Evolutionary conservation across 495 filamentous ascomycete genomes (phyloP).

Genomic region (Penicillium atrosanguineum): DNA sequence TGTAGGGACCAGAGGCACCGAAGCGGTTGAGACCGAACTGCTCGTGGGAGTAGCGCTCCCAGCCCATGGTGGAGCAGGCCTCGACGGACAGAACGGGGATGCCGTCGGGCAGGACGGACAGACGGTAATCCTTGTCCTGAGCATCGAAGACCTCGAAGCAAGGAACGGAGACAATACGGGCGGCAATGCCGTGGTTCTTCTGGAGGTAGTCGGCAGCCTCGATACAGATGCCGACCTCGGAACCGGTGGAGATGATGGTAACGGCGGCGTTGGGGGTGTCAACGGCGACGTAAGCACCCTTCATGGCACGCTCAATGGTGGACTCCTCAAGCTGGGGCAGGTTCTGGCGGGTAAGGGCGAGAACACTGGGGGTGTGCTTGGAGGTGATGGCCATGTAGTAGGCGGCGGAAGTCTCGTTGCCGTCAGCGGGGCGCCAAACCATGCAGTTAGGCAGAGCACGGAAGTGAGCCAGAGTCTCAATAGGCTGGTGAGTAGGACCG

Average conservation of each 20-base stretch:
- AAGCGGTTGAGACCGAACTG: slow-evolving; percentile 99
- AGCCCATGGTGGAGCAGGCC: slow-evolving; percentile 89
- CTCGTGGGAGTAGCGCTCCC: slow-evolving; percentile 98
- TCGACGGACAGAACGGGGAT: slow-evolving; percentile 93
- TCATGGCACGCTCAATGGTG: slow-evolving; percentile 78
- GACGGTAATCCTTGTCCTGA: slow-evolving; percentile 89
- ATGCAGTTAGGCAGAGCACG: slow-evolving; percentile 98
- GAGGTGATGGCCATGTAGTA: slow-evolving; percentile 95
- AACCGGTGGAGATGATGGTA: slow-evolving; percentile 92
- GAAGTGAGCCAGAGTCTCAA: slow-evolving; percentile 99
- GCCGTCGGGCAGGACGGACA: slow-evolving; percentile 87
- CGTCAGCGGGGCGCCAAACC: slow-evolving; percentile 99
- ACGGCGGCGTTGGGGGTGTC: slow-evolving; percentile 81
- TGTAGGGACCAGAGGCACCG: slow-evolving; percentile 93
- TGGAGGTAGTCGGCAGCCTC: slow-evolving; percentile 88
- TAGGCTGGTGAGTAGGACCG: slow-evolving; percentile 97
- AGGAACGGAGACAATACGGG: slow-evolving; percentile 92
- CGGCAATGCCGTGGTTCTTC: slow-evolving; percentile 82
- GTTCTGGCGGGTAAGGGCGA: slow-evolving; percentile 97
- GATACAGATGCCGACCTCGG: slow-evolving; percentile 90
- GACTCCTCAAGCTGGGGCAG: slow-evolving; percentile 96
- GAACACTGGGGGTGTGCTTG: slow-evolving; percentile 85
- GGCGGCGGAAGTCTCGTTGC: slow-evolving; percentile 96
- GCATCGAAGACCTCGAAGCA: slow-evolving; percentile 97
- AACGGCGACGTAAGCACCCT: slow-evolving; percentile 90